Evolutionary conservation across 176 grass and related monocot genomes (phyloP), one percentile per base, ranked within the genome.

Genomic region (Paspalum notatum): DNA sequence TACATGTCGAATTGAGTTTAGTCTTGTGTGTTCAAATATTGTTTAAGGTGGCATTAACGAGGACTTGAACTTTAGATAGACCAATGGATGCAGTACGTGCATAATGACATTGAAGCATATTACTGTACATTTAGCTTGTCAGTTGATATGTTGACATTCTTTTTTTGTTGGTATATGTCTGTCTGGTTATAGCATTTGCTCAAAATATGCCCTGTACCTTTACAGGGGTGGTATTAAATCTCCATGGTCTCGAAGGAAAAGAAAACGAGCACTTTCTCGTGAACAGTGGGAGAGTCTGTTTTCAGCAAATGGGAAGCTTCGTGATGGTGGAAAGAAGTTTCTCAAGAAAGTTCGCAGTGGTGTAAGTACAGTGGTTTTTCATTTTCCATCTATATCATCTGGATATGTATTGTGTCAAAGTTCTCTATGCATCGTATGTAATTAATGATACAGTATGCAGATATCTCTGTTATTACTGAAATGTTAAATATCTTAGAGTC

Each of bases 311-410:
- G 96, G 96, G 51, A 99, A 82, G 70, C 86, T 95, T 82, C 90
- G 86, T 79, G 90, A 93, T 89, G 90, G 96, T 49, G 96, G 96
- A 62, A 78, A 83, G 52, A 93, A 99, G 78, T 89, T 99, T 81
- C 85, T 99, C 72, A 99, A 99, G 81, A 95, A 92, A 99, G 90
- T 95, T 58, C 90, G 96, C 66, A 95, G 90, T 73, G 96, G 96
- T 80, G 96, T 99, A 85, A 93, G 88, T 84, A 55, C 71, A 49
- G 12, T 70, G 15, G 7, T 77, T 78, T 46, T 72, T 72, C 17
- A 62, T 85, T 72, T 72, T 72, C 56, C 16, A 66, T 57, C 27
- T 9, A 10, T 81, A 15, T 42, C 5, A 18, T 65, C 47, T 40
- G 45, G 51, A 43, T 49, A 26, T 80, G 14, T 65, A 21, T 14